phyloP scores from a whole-genome alignment of 2,329 filamentous ascomycete species.

The Colletotrichum kahawae region DNA sequence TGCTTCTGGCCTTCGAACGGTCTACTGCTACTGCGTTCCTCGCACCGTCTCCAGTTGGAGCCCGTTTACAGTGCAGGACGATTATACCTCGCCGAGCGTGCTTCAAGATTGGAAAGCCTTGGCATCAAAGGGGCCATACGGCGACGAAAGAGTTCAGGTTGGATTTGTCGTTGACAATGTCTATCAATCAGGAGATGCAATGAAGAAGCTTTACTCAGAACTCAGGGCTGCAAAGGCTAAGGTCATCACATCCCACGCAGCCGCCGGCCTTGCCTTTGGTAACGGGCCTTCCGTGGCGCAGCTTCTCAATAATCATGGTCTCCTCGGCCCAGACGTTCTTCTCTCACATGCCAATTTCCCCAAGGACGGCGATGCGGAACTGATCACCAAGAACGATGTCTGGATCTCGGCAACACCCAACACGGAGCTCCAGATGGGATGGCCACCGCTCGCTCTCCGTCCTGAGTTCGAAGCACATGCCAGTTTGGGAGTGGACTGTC shows the following conservation, averaged over 20 bases:
- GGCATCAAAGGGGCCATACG: constrained; percentile 19
- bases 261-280: background rate
- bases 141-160: constrained; percentile 38
- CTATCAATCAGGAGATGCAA: constrained; percentile 39
- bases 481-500: constrained; percentile 32
- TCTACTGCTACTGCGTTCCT: constrained; percentile 47
- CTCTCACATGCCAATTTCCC: constrained; percentile 34
- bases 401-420: constrained; percentile 50
- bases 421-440: constrained; percentile 56
- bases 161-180: constrained; percentile 49
- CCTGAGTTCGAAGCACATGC: constrained; percentile 16
- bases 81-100: constrained; percentile 38
- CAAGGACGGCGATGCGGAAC: constrained; percentile 34
- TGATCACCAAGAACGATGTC: constrained; percentile 35
- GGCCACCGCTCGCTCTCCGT: constrained; percentile 21
- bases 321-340: background rate
- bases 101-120: constrained; percentile 33
- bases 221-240: constrained; percentile 39
- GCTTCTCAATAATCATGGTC: background rate
- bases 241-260: constrained; percentile 38
- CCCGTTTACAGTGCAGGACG: constrained; percentile 28
- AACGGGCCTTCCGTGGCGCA: background rate
- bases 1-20: constrained; percentile 48
- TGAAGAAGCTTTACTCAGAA: constrained; percentile 40
- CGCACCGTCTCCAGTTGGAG: constrained; percentile 32